phyloP scores from a whole-genome alignment of 2,329 filamentous ascomycete genomes.

The Neonectria magnoliae region DNA sequence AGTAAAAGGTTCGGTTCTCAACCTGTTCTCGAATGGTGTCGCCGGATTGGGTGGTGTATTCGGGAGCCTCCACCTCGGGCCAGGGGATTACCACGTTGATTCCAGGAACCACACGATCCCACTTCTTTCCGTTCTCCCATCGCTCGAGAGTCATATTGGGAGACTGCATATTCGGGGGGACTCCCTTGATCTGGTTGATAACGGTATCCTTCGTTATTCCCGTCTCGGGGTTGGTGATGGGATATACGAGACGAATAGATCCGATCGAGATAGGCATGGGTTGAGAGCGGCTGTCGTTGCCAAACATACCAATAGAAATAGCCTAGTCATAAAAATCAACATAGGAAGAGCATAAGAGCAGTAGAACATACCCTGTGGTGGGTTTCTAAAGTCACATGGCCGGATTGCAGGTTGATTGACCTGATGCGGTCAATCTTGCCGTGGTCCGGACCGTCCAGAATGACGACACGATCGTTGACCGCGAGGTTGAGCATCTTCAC shows the following conservation, averaged over 20 bases:
- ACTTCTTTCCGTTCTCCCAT: constrained; percentile 54
- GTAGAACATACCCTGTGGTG: constrained; percentile 69
- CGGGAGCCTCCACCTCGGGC: constrained; percentile 66
- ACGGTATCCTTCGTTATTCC: constrained; percentile 77
- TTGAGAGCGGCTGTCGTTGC: constrained; percentile 42
- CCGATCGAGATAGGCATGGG: constrained; percentile 69
- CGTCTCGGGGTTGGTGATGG: constrained; percentile 73
- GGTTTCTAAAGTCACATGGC: constrained; percentile 69
- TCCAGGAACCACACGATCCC: constrained; percentile 72
- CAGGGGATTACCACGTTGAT: constrained; percentile 80
- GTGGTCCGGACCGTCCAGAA: constrained; percentile 80
- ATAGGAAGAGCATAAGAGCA: background rate
- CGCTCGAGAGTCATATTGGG: constrained; percentile 54
- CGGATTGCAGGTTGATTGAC: constrained; percentile 62
- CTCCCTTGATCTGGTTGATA: constrained; percentile 74
- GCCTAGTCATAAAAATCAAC: constrained; percentile 35
- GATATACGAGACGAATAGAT: constrained; percentile 83
- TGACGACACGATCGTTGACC: constrained; percentile 80
- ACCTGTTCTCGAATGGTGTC: constrained; percentile 84
- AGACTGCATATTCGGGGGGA: constrained; percentile 58
- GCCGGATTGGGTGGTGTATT: constrained; percentile 62
- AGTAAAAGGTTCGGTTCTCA: constrained; percentile 79
- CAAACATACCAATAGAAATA: constrained; percentile 45
- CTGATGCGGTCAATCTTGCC: constrained; percentile 83
- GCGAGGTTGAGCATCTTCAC: constrained; percentile 69